A percentile compares a stretch with the other conserved stretches of the same genome.
Evolutionary conservation across 805 yeast species (phyloP).

Genomic region (Nematodospora valgi): DNA sequence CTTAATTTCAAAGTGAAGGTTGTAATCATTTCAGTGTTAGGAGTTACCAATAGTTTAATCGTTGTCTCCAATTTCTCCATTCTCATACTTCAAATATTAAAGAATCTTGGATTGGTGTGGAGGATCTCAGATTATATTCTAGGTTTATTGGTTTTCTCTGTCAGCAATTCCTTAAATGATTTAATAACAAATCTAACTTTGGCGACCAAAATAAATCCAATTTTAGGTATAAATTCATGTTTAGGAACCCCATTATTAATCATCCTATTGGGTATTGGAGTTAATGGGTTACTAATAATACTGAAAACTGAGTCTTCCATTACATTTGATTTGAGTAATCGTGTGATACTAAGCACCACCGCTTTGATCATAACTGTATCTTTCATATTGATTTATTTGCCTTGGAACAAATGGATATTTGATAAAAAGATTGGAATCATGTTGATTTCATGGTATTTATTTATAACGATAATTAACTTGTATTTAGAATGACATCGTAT

Average conservation of each 20-base stretch:
- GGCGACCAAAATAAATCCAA: constrained; percentile 34
- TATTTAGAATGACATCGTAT: constrained; percentile 8
- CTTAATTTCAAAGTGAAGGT: not conserved
- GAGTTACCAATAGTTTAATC: constrained; percentile 23
- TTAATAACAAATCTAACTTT: constrained; percentile 48
- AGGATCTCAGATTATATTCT: constrained; percentile 44
- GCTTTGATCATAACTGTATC: constrained; percentile 23
- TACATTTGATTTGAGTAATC: constrained; percentile 18
- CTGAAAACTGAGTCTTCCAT: constrained; percentile 7
- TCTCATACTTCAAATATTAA: constrained; percentile 26
- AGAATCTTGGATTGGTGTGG: constrained; percentile 44
- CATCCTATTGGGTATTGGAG: constrained; percentile 49
- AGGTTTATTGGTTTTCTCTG: constrained; percentile 46
- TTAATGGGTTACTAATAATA: constrained; percentile 37
- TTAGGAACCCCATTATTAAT: constrained; percentile 52
- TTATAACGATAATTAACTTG: constrained; percentile 18
- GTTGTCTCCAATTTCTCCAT: constrained; percentile 25
- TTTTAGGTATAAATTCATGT: constrained; percentile 48
- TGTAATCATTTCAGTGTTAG: constrained; percentile 12
- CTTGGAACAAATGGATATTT: constrained; percentile 32
- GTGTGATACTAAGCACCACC: constrained; percentile 22
- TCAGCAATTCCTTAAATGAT: constrained; percentile 53
- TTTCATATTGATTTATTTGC: constrained; percentile 23
- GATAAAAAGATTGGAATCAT: constrained; percentile 27
- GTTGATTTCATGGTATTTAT: constrained; percentile 19